Percentiles rank a stretch among this genome's conserved stretches.
Evolutionary conservation across 805 yeast genomes (phyloP).

Genomic region (Kluyveromyces starmeri): DNA sequence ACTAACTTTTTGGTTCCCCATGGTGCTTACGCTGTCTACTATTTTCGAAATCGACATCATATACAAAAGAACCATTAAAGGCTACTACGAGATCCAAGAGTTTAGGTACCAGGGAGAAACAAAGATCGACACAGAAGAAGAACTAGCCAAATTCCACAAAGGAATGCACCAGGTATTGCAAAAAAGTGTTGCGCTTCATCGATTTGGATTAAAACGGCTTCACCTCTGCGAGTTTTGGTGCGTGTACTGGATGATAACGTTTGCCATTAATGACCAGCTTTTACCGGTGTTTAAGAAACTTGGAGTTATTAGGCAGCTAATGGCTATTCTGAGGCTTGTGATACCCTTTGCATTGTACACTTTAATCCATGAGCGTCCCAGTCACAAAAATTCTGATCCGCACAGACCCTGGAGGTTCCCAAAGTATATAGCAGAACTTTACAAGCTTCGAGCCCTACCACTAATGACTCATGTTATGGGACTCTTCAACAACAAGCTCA

Average conservation of each 20-base stretch:
- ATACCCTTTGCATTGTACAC: neutral
- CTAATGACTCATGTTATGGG: neutral
- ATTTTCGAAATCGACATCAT: slow-evolving; percentile 1
- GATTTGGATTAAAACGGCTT: slow-evolving; percentile 2
- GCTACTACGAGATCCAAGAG: slow-evolving; percentile 1
- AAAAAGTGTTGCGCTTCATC: slow-evolving; percentile 1
- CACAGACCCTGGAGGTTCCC: slow-evolving; percentile 1
- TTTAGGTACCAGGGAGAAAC: slow-evolving; percentile 1
- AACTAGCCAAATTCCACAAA: neutral
- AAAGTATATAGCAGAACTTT: neutral
- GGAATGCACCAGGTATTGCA: slow-evolving; percentile 1
- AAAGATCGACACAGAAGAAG: neutral
- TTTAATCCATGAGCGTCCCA: slow-evolving; percentile 1
- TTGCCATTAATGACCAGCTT: neutral
- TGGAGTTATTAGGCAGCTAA: neutral
- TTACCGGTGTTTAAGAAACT: neutral
- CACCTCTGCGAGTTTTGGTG: slow-evolving; percentile 3
- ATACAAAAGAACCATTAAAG: slow-evolving; percentile 1
- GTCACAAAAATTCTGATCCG: slow-evolving; percentile 1
- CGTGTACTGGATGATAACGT: slow-evolving; percentile 4
- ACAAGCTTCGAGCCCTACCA: neutral
- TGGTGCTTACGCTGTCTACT: slow-evolving; percentile 1
- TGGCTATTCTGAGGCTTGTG: neutral
- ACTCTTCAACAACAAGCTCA: too few species aligned
- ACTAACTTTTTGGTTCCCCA: neutral